Base-by-base conservation (phyloP, 2,329 filamentous ascomycete species). In the Aureobasidium sp. region DNA sequence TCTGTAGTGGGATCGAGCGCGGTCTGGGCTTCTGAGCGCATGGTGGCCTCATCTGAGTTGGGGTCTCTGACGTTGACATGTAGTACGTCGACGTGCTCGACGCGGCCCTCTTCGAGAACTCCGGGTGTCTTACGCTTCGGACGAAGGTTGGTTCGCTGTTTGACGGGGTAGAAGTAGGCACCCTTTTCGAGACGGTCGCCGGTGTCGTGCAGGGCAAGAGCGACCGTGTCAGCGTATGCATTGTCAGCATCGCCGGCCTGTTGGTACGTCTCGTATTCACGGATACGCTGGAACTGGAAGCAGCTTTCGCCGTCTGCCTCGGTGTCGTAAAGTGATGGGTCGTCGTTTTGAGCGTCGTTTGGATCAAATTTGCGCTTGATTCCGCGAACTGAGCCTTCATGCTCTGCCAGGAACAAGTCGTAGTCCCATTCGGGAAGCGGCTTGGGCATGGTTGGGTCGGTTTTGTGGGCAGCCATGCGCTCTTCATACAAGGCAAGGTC, bases 121-220 rank as follows among this genome's bases (percentile, higher is more conserved):
- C 50, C 59, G 64, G 43, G 76, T 5, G 77, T 77, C 69, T 79
- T 81, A 31, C 78, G 67, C 65, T 75, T 73, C 5, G 76, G 74
- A 47, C 76, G 68, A 50, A 86, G 74, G 23, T 76, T 77, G n/a
- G 79, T 80, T 67, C 80, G 79, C 67, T 80, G 78, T 21, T 79
- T 70, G 58, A 86, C 80, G 0, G 83, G 82, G 63, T 86, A 86
- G 69, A 83, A 84, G 69, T 84, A 86, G 15, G 84, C 84, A 1
- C 76, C 83, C 67, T 80, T 81, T 62, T 73, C 72, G 62, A 77
- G 64, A 61, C 72, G 49, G 54, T 75, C 74, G 61, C 73, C 76
- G 21, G 65, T 65, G 11, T 85, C 78, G 66, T 84, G 81, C 35
- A 87, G 70, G 0, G 82, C 80, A 51, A 87, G 60, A 1, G 81